phyloP scores from a whole-genome alignment of 2,329 filamentous ascomycete genomes.

The Pseudogymnoascus sp. region DNA sequence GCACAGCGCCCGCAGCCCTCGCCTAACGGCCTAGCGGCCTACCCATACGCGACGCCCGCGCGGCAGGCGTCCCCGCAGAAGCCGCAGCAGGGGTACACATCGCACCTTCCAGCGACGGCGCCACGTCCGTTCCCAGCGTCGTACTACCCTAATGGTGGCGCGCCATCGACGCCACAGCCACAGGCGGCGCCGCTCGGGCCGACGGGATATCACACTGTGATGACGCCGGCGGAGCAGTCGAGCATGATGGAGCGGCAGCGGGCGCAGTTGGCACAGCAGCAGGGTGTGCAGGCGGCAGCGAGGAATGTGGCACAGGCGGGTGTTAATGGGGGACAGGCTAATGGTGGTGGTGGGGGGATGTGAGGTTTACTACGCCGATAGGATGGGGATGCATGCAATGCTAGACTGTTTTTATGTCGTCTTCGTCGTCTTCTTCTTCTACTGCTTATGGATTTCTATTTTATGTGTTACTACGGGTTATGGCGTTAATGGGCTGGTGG shows the following conservation, averaged over 20 bases:
- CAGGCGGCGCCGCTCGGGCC: constrained; percentile 20
- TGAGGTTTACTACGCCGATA: background rate
- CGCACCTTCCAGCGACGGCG: constrained; percentile 13
- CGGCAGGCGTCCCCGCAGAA: constrained; percentile 27
- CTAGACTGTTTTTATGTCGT: background rate
- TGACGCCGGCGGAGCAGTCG: constrained; percentile 28
- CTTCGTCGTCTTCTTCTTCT: background rate
- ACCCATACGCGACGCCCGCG: constrained; percentile 21
- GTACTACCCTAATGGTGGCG: background rate
- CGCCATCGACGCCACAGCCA: constrained; percentile 15
- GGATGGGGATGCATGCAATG: background rate
- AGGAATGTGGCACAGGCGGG: background rate
- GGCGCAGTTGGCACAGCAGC: constrained; percentile 28
- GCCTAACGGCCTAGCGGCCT: constrained; percentile 22
- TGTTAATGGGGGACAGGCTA: background rate
- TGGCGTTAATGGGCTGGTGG: background rate
- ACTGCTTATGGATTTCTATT: background rate
- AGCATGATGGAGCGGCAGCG: constrained; percentile 30
- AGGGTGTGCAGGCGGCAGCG: background rate
- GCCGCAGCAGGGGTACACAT: constrained; percentile 19
- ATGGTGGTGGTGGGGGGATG: background rate
- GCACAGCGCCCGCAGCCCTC: constrained; percentile 19
- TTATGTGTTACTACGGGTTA: constrained; percentile 3
- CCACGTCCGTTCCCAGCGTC: constrained; percentile 10
- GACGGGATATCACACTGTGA: constrained; percentile 23